These are phyloP conservation scores for Anaeromyces robustus DNA, from an alignment of 192 early-diverging fungal genomes.

Conservation along the genomic window DNA sequence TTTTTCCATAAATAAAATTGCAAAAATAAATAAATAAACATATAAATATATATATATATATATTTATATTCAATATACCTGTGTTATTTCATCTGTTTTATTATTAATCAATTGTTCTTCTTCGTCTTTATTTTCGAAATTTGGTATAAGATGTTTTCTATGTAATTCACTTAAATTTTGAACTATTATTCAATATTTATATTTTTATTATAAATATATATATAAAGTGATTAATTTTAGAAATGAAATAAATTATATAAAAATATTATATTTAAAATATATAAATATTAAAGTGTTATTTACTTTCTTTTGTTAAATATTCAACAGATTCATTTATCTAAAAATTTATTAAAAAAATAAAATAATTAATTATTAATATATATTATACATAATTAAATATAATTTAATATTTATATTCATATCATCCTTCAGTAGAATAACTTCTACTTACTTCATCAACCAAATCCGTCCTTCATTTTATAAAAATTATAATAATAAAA, in stretches of 20 bases:
- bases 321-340: not conserved
- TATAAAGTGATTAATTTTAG: no score
- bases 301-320: not conserved
- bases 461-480: not conserved
- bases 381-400: not conserved
- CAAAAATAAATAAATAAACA: conserved; percentile 8
- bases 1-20: no score
- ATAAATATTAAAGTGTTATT: not conserved
- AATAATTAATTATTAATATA: not conserved
- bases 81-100: conserved; percentile 63
- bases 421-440: no score
- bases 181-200: not conserved
- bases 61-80: conserved; percentile 22
- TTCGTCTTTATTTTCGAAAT: conserved; percentile 73
- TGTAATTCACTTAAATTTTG: conserved; percentile 35
- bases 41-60: not conserved
- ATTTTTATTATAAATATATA: not conserved
- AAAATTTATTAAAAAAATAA: not conserved
- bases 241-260: no score
- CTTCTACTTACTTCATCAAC: not conserved
- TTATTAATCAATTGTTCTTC: conserved; percentile 31
- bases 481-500: not conserved
- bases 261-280: no score
- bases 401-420: not conserved
- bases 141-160: conserved; percentile 76